A percentile compares a stretch with the other conserved stretches of the same genome.
These are phyloP conservation scores for Spergularia marina DNA, from an alignment of 148 eudicot species.

Conservation along the genomic window DNA sequence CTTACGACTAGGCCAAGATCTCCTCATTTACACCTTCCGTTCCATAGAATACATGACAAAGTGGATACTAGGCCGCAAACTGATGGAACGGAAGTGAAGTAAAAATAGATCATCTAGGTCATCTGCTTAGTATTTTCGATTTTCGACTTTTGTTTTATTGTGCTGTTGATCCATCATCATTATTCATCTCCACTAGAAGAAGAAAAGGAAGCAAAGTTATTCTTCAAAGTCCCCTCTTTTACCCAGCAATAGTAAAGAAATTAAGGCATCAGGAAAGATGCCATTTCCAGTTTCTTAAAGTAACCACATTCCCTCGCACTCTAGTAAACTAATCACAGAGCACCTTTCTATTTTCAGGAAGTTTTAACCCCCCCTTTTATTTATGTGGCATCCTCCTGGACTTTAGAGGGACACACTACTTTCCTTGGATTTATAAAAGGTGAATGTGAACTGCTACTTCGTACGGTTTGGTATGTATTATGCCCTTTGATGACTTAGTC, in stretches of 20 bases:
- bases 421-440: slow-evolving; percentile 20
- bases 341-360: slow-evolving; percentile 16
- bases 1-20: too few species aligned
- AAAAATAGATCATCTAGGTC: too few species aligned
- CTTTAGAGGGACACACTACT: slow-evolving; percentile 22
- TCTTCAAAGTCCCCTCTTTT: slow-evolving; percentile 12
- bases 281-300: slow-evolving; percentile 9
- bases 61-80: too few species aligned
- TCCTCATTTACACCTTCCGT: too few species aligned
- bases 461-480: too few species aligned
- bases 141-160: too few species aligned
- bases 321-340: slow-evolving; percentile 8
- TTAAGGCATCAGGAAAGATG: slow-evolving; percentile 14
- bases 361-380: not conserved
- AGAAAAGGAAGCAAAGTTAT: slow-evolving; percentile 16
- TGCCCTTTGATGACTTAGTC: too few species aligned
- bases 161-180: not conserved
- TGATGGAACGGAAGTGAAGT: too few species aligned
- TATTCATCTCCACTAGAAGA: slow-evolving; percentile 13
- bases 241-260: slow-evolving; percentile 18
- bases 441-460: not conserved
- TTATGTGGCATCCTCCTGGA: slow-evolving; percentile 1
- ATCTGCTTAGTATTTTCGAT: too few species aligned
- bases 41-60: too few species aligned
- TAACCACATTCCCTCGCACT: slow-evolving; percentile 7